Evolutionary conservation across 1,139 yeast genomes (phyloP).

Genomic region (Torulaspora globosa): DNA sequence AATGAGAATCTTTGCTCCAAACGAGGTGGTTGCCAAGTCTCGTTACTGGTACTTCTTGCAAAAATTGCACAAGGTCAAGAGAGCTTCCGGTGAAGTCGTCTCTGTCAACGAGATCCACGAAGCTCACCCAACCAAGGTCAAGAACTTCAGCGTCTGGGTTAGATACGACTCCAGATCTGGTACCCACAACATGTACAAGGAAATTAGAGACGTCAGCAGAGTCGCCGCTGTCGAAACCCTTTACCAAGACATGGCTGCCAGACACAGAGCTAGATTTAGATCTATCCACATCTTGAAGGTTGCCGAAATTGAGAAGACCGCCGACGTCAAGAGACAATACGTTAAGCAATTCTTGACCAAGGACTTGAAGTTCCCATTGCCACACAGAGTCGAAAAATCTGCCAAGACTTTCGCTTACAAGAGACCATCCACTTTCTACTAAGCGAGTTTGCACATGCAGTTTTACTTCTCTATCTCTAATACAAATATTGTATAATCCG

Average conservation of each 20-base stretch:
- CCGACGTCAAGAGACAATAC: conserved; percentile 99
- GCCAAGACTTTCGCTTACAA: conserved; percentile 83
- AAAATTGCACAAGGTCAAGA: conserved; percentile 98
- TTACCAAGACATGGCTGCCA: conserved; percentile 99
- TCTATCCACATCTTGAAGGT: conserved; percentile 97
- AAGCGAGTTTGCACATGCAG: conserved; percentile 34
- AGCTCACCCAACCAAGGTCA: conserved; percentile 97
- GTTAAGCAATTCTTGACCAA: conserved; percentile 93
- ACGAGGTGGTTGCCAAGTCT: conserved; percentile 98
- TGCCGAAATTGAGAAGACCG: conserved; percentile 96
- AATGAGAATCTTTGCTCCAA: conserved; percentile 99
- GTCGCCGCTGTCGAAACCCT: conserved; percentile 97
- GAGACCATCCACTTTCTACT: conserved; percentile 97
- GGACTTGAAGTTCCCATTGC: conserved; percentile 99
- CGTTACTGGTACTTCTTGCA: conserved; percentile 99
- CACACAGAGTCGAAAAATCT: conserved; percentile 97
- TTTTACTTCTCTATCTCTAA: conserved; percentile 15
- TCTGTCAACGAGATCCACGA: conserved; percentile 88
- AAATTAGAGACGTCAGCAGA: conserved; percentile 99
- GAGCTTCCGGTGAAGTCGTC: conserved; percentile 99
- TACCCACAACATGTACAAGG: conserved; percentile 99
- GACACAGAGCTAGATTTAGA: conserved; percentile 99
- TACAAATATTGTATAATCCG: conserved; percentile 24
- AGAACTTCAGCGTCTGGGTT: conserved; percentile 99
- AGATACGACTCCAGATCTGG: conserved; percentile 99